Conservation (phyloP, 192 early-diverging fungal species). For the Jimgerdemannia lactiflua region DNA sequence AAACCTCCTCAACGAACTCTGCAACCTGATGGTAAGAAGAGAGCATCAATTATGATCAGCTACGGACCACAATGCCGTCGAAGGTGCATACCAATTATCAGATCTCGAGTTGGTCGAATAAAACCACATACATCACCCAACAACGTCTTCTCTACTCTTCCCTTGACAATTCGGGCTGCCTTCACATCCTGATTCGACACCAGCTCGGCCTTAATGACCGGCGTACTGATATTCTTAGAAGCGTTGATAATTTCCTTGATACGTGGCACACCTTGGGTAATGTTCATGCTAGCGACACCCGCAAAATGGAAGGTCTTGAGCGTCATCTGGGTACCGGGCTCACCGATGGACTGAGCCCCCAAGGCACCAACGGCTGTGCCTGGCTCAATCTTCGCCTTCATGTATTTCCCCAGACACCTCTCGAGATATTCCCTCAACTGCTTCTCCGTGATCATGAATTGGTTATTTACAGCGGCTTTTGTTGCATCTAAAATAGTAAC, state of each 20-base stretch:
- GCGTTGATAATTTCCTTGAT: conserved; percentile 99
- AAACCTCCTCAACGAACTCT: conserved; percentile 93
- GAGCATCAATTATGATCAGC: conserved; percentile 1
- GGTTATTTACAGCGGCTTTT: conserved; percentile 59
- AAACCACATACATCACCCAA: conserved; percentile 63
- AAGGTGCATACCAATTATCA: not conserved
- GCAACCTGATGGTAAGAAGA: conserved; percentile 52
- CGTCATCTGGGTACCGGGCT: conserved; percentile 99
- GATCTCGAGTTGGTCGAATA: not conserved
- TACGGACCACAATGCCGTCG: too few species aligned
- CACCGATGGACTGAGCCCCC: conserved; percentile 96
- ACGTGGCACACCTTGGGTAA: conserved; percentile 98
- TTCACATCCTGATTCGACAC: conserved; percentile 61
- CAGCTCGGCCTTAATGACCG: conserved; percentile 82
- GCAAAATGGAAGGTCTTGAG: conserved; percentile 99
- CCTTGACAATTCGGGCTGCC: conserved; percentile 95
- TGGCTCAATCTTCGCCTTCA: conserved; percentile 90
- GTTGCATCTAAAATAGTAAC: conserved; percentile 22
- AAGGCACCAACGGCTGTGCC: conserved; percentile 96
- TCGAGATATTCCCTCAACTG: conserved; percentile 75
- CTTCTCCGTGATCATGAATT: conserved; percentile 65
- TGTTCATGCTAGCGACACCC: conserved; percentile 98
- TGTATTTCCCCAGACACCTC: conserved; percentile 81
- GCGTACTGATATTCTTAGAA: conserved; percentile 91
- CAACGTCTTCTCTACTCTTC: conserved; percentile 88